Percentiles rank a stretch among this genome's conserved stretches.
Conservation (phyloP, 352 stramenopile species). For the Elongisporangium anandrum region DNA sequence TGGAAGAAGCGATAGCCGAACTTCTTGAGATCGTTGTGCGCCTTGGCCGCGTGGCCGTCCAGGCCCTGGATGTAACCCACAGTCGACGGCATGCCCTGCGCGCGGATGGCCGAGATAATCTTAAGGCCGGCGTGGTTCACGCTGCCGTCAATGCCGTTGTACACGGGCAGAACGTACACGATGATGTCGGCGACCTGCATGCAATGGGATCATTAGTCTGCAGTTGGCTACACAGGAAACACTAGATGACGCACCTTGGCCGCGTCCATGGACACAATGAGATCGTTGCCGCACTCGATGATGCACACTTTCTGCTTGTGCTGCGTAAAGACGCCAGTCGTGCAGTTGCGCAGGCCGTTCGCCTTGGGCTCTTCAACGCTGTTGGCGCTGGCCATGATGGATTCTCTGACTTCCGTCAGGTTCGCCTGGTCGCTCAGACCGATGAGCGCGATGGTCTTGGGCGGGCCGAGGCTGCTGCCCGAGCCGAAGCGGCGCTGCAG, state of each 20-base stretch:
- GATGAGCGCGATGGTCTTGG: constrained; percentile 86
- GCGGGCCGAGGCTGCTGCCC: constrained; percentile 57
- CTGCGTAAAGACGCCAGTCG: constrained; percentile 62
- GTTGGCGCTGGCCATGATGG: constrained; percentile 54
- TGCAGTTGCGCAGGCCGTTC: constrained; percentile 58
- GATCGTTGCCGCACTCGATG: constrained; percentile 77
- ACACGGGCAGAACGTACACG: constrained; percentile 72
- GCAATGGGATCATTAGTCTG: background rate
- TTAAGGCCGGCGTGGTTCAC: constrained; percentile 84
- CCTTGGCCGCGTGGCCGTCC: constrained; percentile 64
- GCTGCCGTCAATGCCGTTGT: constrained; percentile 76
- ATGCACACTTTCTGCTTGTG: constrained; percentile 90
- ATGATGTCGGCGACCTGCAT: constrained; percentile 67
- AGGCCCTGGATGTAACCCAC: constrained; percentile 85
- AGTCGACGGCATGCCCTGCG: constrained; percentile 88
- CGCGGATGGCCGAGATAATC: constrained; percentile 90
- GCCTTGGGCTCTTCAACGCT: constrained; percentile 50
- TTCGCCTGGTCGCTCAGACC: constrained; percentile 65
- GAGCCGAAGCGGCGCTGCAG: constrained; percentile 79
- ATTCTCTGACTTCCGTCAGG: constrained; percentile 54
- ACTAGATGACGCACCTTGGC: constrained; percentile 32
- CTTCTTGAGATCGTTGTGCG: constrained; percentile 76
- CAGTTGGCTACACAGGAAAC: constrained; percentile 7
- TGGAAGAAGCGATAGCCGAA: constrained; percentile 87
- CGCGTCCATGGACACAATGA: constrained; percentile 78